A percentile compares a stretch with the other conserved stretches of the same genome.
These are phyloP conservation scores for Murraya koenigii DNA, from an alignment of 345 rosid genomes.

Conservation along the genomic window DNA sequence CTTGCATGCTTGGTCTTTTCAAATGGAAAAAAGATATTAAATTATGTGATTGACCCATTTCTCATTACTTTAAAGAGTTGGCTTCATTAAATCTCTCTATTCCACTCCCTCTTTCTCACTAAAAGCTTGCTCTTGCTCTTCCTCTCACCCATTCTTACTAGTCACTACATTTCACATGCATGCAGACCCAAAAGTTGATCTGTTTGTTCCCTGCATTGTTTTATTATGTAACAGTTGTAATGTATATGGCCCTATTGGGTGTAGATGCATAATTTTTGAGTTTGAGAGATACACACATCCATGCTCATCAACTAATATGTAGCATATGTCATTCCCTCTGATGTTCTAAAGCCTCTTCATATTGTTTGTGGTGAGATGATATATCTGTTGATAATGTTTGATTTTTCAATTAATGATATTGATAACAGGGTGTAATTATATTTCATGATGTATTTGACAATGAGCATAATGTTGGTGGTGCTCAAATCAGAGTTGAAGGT, in stretches of 20 bases:
- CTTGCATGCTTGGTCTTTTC: neutral
- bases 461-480: conserved; percentile 85
- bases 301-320: neutral
- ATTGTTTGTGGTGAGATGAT: neutral
- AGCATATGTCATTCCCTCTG: neutral
- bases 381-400: neutral
- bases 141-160: neutral
- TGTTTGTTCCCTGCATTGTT: neutral
- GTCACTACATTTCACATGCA: neutral
- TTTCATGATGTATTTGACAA: conserved; percentile 94
- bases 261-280: neutral
- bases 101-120: neutral
- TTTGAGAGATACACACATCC: neutral
- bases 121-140: neutral
- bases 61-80: neutral
- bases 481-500: conserved; percentile 95
- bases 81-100: neutral
- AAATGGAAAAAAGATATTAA: neutral
- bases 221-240: neutral
- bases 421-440: conserved; percentile 83
- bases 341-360: neutral
- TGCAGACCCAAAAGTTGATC: neutral
- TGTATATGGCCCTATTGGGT: neutral
- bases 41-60: neutral
- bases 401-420: conserved; percentile 15